Base-by-base conservation (phyloP, 139 green algal species). In the Pseudopediastrum boryanum region DNA sequence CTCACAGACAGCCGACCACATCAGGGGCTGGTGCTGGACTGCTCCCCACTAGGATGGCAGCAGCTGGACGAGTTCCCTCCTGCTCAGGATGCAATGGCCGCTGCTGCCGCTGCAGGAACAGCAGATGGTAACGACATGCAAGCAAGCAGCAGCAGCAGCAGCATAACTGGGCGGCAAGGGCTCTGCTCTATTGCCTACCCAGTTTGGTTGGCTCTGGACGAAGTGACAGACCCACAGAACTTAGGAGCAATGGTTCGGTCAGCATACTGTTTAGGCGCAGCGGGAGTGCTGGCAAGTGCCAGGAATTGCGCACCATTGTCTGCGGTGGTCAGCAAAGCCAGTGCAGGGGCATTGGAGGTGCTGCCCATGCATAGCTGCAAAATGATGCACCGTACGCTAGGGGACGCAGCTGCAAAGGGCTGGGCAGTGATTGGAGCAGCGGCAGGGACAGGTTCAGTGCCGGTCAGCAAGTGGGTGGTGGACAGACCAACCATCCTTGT, bases 151-250 rank as follows among this genome's bases (percentile, higher is more conserved):
- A 43, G 75, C 73, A 51, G 73, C 73, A 71, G 73, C 58, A 46
- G 58, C 21, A 62, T 25, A 27, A 25, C 58, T 25, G 25, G 58
- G 58, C 25, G 58, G 58, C 19, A 27, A 31, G 13, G 58, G 19
- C 31, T 25, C 19, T 25, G 58, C 25, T 58, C 16, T 39, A 9
- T 25, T 10, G 13, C 25, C 8, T 71, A 77, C 38, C 90, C 89
- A 0, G 82, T 96, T 33, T 98, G 94, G 94, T 64, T 98, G 56
- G 93, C 89, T 27, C 86, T 98, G 59, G 94, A 98, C 65, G 93
- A 98, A 81, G 91, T 98, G 7, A 79, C 82, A 41, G 93, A 97
- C 71, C 93, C 93, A 84, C 93, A 97, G 92, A 98, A 98, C 88
- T 88, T 98, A 70, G 94, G 94, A 27, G 95, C 95, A 35, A 87